Conservation (phyloP, 106 monocot species). For the Posidonia australis region DNA sequence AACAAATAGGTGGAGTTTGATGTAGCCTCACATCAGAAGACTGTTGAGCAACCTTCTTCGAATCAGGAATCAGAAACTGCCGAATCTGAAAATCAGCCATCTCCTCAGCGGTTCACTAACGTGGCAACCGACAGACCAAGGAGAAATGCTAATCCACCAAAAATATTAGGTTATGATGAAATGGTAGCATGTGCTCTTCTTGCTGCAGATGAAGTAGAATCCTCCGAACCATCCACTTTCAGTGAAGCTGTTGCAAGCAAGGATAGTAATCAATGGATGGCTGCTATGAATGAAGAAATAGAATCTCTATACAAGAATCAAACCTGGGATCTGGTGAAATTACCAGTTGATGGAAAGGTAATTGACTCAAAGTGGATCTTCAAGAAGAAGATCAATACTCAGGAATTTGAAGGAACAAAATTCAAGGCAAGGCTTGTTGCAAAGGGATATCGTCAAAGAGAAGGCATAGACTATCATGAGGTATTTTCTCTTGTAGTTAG, state of each 20-base stretch:
- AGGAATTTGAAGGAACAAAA: not conserved
- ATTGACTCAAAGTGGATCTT: not conserved
- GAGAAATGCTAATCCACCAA: no score
- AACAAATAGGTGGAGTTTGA: no score
- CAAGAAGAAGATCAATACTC: not conserved
- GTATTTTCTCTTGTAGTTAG: conserved; percentile 2
- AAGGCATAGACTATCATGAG: conserved; percentile 7
- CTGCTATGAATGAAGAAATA: not conserved
- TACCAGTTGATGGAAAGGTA: not conserved
- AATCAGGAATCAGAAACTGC: no score
- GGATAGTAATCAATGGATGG: not conserved
- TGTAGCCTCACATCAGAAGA: no score
- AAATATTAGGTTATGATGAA: no score
- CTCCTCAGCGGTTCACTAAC: no score
- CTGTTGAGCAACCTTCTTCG: no score
- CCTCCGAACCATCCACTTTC: not conserved
- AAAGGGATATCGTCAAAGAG: not conserved
- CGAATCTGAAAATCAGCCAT: no score
- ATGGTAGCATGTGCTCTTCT: not conserved
- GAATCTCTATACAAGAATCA: conserved; percentile 1
- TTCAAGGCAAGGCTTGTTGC: not conserved
- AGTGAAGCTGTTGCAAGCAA: not conserved
- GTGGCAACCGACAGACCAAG: no score
- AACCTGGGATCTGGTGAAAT: not conserved
- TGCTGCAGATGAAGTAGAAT: not conserved